Conservation (phyloP, 345 rosid species). For the Erodium maritimum region DNA sequence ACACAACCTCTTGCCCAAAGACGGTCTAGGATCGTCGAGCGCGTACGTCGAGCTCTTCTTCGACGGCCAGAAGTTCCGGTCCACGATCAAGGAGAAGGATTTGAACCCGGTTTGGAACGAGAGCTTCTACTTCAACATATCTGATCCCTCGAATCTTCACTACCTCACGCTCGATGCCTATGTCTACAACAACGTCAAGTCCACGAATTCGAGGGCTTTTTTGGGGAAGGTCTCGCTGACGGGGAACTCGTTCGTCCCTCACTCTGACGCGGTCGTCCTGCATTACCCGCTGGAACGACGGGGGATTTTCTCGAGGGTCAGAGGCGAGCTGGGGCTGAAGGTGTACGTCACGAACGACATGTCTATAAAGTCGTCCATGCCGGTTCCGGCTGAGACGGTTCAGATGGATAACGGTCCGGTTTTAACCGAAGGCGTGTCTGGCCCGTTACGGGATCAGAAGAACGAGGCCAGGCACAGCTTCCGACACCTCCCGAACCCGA, state of each 20-base stretch:
- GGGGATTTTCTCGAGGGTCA: constrained; percentile 74
- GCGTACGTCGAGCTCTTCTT: constrained; percentile 80
- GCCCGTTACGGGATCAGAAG: no score
- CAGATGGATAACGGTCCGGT: constrained; percentile 14
- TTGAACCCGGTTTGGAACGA: constrained; percentile 94
- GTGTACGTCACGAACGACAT: constrained; percentile 65
- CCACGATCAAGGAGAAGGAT: constrained; percentile 81
- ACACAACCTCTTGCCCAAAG: constrained; percentile 88
- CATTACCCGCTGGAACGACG: constrained; percentile 87
- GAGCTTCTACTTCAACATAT: constrained; percentile 88
- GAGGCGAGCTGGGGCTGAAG: constrained; percentile 92
- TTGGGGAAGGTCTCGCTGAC: constrained; percentile 76
- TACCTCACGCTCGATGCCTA: constrained; percentile 67
- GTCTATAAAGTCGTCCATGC: constrained; percentile 50
- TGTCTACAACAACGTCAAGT: constrained; percentile 45
- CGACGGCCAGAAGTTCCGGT: constrained; percentile 76
- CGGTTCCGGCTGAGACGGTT: constrained; percentile 26
- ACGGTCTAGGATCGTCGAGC: constrained; percentile 79
- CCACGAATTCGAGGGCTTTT: constrained; percentile 60
- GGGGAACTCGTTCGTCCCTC: constrained; percentile 79
- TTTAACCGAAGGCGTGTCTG: constrained; percentile 7
- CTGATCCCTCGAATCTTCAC: constrained; percentile 72
- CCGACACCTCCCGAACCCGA: constrained; percentile 73
- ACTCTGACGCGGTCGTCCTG: constrained; percentile 79
- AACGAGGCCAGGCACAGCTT: constrained; percentile 42